These are phyloP conservation scores for Juglanconis oblonga DNA, from an alignment of 2,329 filamentous ascomycete genomes.

Conservation along the genomic window DNA sequence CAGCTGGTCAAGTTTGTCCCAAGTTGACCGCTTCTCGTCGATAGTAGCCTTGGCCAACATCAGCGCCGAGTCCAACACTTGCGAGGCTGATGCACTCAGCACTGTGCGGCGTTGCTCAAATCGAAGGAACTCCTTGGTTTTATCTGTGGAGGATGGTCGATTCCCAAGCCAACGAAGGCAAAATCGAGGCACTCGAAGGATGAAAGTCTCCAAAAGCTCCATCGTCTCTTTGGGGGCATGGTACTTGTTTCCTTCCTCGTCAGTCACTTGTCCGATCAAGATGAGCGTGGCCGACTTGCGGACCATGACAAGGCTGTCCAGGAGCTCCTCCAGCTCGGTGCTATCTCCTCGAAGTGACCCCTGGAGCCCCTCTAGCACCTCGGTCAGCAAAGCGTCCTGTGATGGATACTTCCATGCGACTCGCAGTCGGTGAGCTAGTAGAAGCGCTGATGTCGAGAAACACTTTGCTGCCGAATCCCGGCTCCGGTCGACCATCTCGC, in stretches of 20 bases:
- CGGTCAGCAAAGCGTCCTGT: constrained; percentile 41
- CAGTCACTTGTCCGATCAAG: constrained; percentile 30
- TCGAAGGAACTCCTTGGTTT: constrained; percentile 56
- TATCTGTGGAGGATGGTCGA: constrained; percentile 46
- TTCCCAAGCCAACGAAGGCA: constrained; percentile 61
- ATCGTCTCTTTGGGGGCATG: constrained; percentile 21
- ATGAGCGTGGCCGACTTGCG: constrained; percentile 53
- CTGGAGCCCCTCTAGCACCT: constrained; percentile 54
- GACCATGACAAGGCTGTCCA: constrained; percentile 53
- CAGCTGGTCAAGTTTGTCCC: constrained; percentile 55
- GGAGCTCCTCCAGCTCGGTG: constrained; percentile 58
- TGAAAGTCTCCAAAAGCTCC: constrained; percentile 50
- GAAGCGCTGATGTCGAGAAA: constrained; percentile 53
- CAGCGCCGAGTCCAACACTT: constrained; percentile 59
- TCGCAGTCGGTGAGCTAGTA: constrained; percentile 54
- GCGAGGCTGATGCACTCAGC: constrained; percentile 49
- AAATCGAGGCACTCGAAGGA: constrained; percentile 59
- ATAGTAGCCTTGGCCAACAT: constrained; percentile 54
- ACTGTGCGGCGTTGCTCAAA: constrained; percentile 59
- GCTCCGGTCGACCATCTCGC: constrained; percentile 32
- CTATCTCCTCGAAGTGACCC: constrained; percentile 58
- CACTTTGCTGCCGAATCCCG: constrained; percentile 46
- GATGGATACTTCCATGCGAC: constrained; percentile 33
- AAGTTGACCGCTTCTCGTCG: constrained; percentile 44
- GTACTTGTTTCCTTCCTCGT: constrained; percentile 12